phyloP scores from a whole-genome alignment of 805 yeast species.

The Schwanniomyces yamadae region DNA sequence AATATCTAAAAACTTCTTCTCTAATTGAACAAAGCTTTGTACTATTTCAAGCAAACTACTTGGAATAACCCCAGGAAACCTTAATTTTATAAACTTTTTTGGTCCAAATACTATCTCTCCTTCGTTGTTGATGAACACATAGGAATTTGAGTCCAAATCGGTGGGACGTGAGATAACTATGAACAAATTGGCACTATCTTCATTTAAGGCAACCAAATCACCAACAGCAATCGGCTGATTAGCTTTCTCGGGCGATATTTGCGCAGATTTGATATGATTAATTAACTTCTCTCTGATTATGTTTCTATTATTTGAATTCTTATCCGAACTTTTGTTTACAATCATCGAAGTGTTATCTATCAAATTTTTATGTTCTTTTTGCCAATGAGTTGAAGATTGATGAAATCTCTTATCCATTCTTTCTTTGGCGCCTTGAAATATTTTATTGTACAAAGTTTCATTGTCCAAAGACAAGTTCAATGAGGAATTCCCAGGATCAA shows the following conservation, averaged over 20 bases:
- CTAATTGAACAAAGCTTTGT: slow-evolving; percentile 25
- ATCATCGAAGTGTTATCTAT: neutral
- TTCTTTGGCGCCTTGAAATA: slow-evolving; percentile 13
- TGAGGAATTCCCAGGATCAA: slow-evolving; percentile 22
- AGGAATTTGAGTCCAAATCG: slow-evolving; percentile 49
- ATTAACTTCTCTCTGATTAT: slow-evolving; percentile 1
- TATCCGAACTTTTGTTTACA: neutral
- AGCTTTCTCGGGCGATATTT: slow-evolving; percentile 14
- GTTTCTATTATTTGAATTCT: neutral
- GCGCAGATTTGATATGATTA: slow-evolving; percentile 12
- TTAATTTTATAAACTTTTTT: slow-evolving; percentile 42
- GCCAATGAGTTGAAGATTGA: slow-evolving; percentile 21
- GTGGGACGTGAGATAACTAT: slow-evolving; percentile 57
- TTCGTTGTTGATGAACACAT: slow-evolving; percentile 53
- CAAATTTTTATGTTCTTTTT: neutral
- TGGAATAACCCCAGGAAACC: slow-evolving; percentile 56
- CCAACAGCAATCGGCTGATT: slow-evolving; percentile 45
- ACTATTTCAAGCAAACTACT: slow-evolving; percentile 19
- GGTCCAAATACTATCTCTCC: slow-evolving; percentile 57
- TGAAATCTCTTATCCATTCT: slow-evolving; percentile 20
- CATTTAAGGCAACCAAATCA: slow-evolving; percentile 58
- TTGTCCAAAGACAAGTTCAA: slow-evolving; percentile 21
- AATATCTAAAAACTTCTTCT: slow-evolving; percentile 27
- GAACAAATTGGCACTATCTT: slow-evolving; percentile 46
- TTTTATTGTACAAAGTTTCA: slow-evolving; percentile 16